Evolutionary conservation across 768 basidiomycete genomes (phyloP).

Genomic region (Rhodotorula graminis): DNA sequence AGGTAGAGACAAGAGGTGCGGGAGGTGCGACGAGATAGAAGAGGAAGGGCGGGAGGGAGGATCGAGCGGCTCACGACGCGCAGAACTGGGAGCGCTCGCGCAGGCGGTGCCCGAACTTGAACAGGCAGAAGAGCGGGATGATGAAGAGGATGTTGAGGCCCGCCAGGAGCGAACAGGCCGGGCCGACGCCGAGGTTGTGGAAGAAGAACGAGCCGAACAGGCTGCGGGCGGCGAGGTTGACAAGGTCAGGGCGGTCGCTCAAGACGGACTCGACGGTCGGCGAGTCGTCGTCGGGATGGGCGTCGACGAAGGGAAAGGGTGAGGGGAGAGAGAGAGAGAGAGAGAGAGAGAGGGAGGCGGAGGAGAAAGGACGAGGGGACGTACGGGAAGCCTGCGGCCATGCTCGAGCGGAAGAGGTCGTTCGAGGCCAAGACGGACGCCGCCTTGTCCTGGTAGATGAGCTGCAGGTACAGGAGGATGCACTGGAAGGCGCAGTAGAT

Average conservation of each 20-base stretch:
- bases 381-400: conserved; percentile 40
- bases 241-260: neutral
- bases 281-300: too few species aligned
- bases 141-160: conserved; percentile 45
- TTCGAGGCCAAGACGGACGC: conserved; percentile 47
- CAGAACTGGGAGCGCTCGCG: conserved; percentile 9
- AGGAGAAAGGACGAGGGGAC: neutral
- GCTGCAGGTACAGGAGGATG: conserved; percentile 14
- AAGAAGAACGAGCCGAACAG: conserved; percentile 45
- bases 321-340: too few species aligned
- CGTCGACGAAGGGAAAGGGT: too few species aligned
- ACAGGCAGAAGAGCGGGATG: conserved; percentile 38
- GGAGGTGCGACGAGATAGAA: neutral
- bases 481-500: conserved; percentile 21
- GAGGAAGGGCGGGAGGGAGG: neutral
- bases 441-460: conserved; percentile 40
- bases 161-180: conserved; percentile 44
- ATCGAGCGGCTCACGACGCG: neutral
- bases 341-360: conserved; percentile 1
- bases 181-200: conserved; percentile 44
- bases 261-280: too few species aligned
- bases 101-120: conserved; percentile 1
- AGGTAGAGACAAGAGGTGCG: neutral
- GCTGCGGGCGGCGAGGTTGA: neutral
- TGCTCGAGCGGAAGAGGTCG: conserved; percentile 45